Evolutionary conservation across 345 rosid genomes (phyloP).

Genomic region (Arabidopsis arenosa): DNA sequence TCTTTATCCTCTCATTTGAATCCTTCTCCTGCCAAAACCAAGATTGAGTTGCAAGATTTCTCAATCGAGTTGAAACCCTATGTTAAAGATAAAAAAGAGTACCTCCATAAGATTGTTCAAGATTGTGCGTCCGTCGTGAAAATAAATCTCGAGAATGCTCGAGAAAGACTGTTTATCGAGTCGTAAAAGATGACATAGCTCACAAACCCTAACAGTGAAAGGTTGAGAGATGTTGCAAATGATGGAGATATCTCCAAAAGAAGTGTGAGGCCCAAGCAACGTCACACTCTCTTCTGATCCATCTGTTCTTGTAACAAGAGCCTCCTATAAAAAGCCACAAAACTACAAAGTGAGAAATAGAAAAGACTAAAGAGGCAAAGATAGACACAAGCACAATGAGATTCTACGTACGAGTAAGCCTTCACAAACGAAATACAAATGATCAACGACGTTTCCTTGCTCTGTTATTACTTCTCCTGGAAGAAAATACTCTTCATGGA

Average conservation of each 20-base stretch:
- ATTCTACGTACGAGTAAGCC: conserved; percentile 72
- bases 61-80: background rate
- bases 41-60: background rate
- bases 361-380: background rate
- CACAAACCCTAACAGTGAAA: conserved; percentile 76
- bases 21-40: conserved; percentile 67
- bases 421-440: conserved; percentile 88
- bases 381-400: conserved; percentile 20
- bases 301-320: conserved; percentile 63
- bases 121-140: conserved; percentile 81
- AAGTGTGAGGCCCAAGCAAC: conserved; percentile 61
- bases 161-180: conserved; percentile 88
- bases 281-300: conserved; percentile 70
- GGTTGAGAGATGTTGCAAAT: conserved; percentile 98
- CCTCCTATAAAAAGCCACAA: conserved; percentile 57
- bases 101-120: conserved; percentile 89
- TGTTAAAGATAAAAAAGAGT: conserved; percentile 18
- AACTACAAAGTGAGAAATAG: background rate
- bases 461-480: conserved; percentile 96
- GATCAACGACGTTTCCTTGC: conserved; percentile 90
- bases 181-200: conserved; percentile 78
- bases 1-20: conserved; percentile 67
- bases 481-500: conserved; percentile 96
- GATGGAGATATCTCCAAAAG: conserved; percentile 89
- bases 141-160: conserved; percentile 86